phyloP scores from a whole-genome alignment of 768 basidiomycete genomes.

The Gymnopilus junonius region DNA sequence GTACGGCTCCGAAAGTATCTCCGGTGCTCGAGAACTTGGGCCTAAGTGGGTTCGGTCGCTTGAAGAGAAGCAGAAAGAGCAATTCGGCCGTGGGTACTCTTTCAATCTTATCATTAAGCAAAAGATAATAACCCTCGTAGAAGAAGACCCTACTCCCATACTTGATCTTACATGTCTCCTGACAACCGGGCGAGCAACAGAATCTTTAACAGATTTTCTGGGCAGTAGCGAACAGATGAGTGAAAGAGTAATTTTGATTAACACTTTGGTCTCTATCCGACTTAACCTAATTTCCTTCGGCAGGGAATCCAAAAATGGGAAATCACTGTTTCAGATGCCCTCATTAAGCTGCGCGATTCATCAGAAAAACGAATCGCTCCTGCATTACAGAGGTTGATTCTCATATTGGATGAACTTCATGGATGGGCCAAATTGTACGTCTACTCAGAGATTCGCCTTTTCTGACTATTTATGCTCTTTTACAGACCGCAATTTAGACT shows the following conservation, averaged over 20 bases:
- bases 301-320: conserved; percentile 89
- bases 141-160: conserved; percentile 63
- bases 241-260: conserved; percentile 62
- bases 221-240: conserved; percentile 81
- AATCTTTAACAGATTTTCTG: conserved; percentile 73
- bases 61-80: conserved; percentile 64
- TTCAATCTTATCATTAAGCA: conserved; percentile 1
- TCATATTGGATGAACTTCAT: conserved; percentile 76
- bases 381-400: conserved; percentile 75
- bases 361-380: conserved; percentile 72
- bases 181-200: conserved; percentile 72
- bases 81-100: conserved; percentile 62
- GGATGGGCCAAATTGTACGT: conserved; percentile 78
- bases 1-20: conserved; percentile 69
- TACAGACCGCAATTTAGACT: conserved; percentile 58
- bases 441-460: neutral
- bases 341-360: conserved; percentile 74
- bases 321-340: conserved; percentile 66
- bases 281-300: conserved; percentile 31
- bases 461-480: conserved; percentile 9
- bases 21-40: conserved; percentile 74
- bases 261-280: conserved; percentile 6
- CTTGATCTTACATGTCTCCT: conserved; percentile 74
- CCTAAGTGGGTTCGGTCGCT: conserved; percentile 72
- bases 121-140: conserved; percentile 38